Evolutionary conservation across 805 yeast species (phyloP), one percentile per base, ranked within the genome.

Genomic region (Saccharomyces eubayanus): DNA sequence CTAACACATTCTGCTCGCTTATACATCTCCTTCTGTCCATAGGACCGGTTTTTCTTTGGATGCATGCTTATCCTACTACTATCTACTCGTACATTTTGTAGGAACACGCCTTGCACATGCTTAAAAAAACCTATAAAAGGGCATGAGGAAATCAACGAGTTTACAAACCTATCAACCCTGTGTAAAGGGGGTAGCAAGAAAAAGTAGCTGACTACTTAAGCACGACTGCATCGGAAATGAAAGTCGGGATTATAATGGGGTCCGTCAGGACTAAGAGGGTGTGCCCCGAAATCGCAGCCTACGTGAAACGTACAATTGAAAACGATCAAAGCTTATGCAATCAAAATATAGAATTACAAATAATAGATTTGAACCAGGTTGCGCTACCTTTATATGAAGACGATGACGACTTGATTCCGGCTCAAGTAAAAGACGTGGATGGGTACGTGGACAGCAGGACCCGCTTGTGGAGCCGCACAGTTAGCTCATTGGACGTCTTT

Each of bases 381-480:
- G 53, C 59, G 10, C 59, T 72, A 24, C 73, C 74, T 1, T 28
- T 63, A 51, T 65, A 59, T 49, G 67, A 63, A 57, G 75, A 72
- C 52, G 24, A 57, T 21, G 61, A 66, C 24, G 12, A 36, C 6
- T 53, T 28, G 45, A 48, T 68, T 6, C 72, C 74, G 6, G 59
- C 61, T 9, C 30, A 31, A 45, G 53, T 63, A 29, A 61, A 59
- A 20, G 47, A 55, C 43, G 47, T 55, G 9, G 52, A 56, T 1
- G 58, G 61, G 6, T 70, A 69, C 57, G 54, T 55, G 14, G 59
- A 58, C 47, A 63, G 61, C 43, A 59, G 58, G 45, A 61, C 72
- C 4, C 54, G 56, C 36, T 50, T 46, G 6, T 72, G 73, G 74
- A 61, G 69, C 43, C 51, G 40, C 16, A 61, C 62, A 51, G 56